phyloP scores from a whole-genome alignment of 805 yeast genomes.

The Pichia californica region DNA sequence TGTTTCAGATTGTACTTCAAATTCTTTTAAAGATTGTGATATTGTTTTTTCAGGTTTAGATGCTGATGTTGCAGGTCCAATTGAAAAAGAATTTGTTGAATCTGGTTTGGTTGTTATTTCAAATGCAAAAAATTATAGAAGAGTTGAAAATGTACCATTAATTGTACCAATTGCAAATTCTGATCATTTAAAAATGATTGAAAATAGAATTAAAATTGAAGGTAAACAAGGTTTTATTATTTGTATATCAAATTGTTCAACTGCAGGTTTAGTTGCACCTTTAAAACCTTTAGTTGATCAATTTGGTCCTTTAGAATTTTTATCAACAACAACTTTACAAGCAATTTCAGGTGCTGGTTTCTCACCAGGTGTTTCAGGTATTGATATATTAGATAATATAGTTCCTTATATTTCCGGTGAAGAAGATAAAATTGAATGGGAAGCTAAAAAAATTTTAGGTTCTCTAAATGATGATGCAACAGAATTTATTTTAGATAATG shows the following conservation, averaged over 20 bases:
- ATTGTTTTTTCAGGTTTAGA: constrained; percentile 93
- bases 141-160: constrained; percentile 80
- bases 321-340: constrained; percentile 89
- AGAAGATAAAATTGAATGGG: constrained; percentile 98
- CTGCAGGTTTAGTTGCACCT: constrained; percentile 97
- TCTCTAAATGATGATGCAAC: constrained; percentile 42
- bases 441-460: constrained; percentile 91
- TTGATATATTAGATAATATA: constrained; percentile 89
- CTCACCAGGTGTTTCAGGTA: constrained; percentile 95
- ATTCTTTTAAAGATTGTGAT: constrained; percentile 80
- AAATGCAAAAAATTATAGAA: constrained; percentile 94
- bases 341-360: constrained; percentile 99
- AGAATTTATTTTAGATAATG: constrained; percentile 56
- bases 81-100: constrained; percentile 78
- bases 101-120: constrained; percentile 82
- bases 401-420: constrained; percentile 95
- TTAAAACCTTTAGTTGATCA: constrained; percentile 85
- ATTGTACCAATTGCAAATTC: constrained; percentile 94
- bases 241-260: constrained; percentile 96
- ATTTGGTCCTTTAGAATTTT: constrained; percentile 84
- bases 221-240: constrained; percentile 79
- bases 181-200: constrained; percentile 75
- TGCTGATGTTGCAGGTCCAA: constrained; percentile 86
- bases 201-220: constrained; percentile 45
- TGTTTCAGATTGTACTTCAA: constrained; percentile 74